These are phyloP conservation scores for Brettanomyces bruxellensis DNA, from an alignment of 805 yeast species.

Conservation along the genomic window DNA sequence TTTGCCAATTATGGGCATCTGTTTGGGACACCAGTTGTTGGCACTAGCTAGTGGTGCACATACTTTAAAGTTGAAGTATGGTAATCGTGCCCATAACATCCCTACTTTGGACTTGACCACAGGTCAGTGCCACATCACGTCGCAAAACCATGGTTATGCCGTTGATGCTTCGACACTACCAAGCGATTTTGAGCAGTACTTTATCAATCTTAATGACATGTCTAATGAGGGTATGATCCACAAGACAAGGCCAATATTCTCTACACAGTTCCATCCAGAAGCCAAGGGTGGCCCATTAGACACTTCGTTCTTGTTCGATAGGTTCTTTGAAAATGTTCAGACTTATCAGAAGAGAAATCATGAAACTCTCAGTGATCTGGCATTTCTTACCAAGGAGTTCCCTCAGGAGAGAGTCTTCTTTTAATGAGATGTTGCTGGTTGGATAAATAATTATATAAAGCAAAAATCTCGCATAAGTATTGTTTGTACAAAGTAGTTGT, in stretches of 20 bases:
- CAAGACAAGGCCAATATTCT: conserved; percentile 76
- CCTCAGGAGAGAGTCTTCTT: conserved; percentile 51
- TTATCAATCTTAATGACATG: conserved; percentile 88
- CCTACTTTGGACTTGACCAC: conserved; percentile 87
- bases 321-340: conserved; percentile 64
- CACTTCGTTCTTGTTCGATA: conserved; percentile 84
- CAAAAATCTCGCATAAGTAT: too few relatives aligned
- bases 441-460: too few relatives aligned
- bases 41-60: conserved; percentile 94
- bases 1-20: conserved; percentile 93
- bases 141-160: conserved; percentile 98
- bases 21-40: conserved; percentile 93
- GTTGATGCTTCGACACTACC: conserved; percentile 77
- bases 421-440: too few relatives aligned
- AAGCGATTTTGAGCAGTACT: conserved; percentile 74
- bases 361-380: conserved; percentile 32
- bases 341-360: conserved; percentile 40
- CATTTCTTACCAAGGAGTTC: conserved; percentile 49
- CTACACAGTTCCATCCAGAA: conserved; percentile 98
- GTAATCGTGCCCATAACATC: conserved; percentile 98
- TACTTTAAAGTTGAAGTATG: conserved; percentile 89
- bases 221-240: conserved; percentile 98
- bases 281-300: conserved; percentile 99
- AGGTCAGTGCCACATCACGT: conserved; percentile 94
- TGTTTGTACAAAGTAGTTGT: too few relatives aligned